Percentiles rank a stretch among this genome's conserved stretches.
Conservation (phyloP, 768 basidiomycete species). For the Leccinum aurantiacum region DNA sequence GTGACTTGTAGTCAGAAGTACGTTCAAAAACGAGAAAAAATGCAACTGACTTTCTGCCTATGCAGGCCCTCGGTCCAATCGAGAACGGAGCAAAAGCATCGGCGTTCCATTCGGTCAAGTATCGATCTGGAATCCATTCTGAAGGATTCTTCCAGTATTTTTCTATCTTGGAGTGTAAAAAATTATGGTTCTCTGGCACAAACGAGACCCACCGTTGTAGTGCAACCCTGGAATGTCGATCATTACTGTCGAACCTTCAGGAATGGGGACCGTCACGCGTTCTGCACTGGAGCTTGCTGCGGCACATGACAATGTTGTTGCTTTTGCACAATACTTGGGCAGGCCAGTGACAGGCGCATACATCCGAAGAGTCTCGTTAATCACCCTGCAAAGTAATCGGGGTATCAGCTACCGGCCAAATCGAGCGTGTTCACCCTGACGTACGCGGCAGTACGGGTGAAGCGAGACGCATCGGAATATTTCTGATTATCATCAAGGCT, state of each 20-base stretch:
- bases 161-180: not conserved
- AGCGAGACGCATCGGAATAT: not conserved
- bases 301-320: not conserved
- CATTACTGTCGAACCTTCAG: not conserved
- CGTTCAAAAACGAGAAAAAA: not conserved
- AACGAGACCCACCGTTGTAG: not conserved
- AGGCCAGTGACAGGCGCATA: not conserved
- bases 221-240: not conserved
- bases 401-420: not conserved
- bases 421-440: not conserved
- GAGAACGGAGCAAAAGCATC: slow-evolving; percentile 1
- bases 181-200: not conserved
- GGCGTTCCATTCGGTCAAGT: not conserved
- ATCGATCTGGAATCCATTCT: slow-evolving; percentile 2
- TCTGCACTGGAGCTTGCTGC: not conserved
- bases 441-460: not conserved
- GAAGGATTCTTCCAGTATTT: not conserved
- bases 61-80: not conserved
- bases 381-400: not conserved
- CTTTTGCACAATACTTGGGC: not conserved
- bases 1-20: not conserved
- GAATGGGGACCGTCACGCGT: not conserved
- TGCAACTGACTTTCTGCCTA: not conserved
- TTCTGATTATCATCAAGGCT: not conserved
- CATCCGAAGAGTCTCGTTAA: not conserved